Conservation (phyloP, 306 rosid genomes). For the Senna tora region DNA sequence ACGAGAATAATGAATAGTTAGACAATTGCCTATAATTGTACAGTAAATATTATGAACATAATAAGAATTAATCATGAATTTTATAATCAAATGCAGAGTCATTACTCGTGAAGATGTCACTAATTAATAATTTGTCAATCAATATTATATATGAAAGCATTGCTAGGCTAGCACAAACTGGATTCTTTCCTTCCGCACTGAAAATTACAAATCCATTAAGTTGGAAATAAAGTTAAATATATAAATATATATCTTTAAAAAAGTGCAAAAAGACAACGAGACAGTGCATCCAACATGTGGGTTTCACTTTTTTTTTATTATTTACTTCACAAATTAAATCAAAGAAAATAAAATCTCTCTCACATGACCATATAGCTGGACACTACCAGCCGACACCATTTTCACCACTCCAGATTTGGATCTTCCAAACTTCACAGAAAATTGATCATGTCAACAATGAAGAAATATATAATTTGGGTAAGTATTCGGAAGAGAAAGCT, state of each 20-base stretch:
- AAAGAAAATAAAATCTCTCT: slow-evolving; percentile 38
- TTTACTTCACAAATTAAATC: slow-evolving; percentile 40
- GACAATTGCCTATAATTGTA: background rate
- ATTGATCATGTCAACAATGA: too few relatives aligned
- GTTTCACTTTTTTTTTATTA: slow-evolving; percentile 43
- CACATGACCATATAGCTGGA: background rate
- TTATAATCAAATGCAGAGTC: background rate
- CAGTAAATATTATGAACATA: too few relatives aligned
- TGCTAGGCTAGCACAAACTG: slow-evolving; percentile 33
- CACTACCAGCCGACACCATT: too few relatives aligned
- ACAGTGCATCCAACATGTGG: slow-evolving; percentile 38
- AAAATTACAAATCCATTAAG: slow-evolving; percentile 32
- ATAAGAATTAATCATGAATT: background rate
- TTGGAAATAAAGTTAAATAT: slow-evolving; percentile 25
- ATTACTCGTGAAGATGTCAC: background rate
- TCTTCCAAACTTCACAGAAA: too few relatives aligned
- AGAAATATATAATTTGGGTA: too few relatives aligned
- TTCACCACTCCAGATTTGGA: too few relatives aligned
- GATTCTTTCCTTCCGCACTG: slow-evolving; percentile 36
- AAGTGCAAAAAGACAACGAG: background rate
- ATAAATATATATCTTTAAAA: background rate
- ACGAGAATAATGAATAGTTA: background rate
- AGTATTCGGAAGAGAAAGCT: too few relatives aligned
- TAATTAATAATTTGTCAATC: background rate
- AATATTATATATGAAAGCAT: background rate